Conservation (phyloP, 1,139 yeast genomes). For the Candida buenavistaensis region DNA sequence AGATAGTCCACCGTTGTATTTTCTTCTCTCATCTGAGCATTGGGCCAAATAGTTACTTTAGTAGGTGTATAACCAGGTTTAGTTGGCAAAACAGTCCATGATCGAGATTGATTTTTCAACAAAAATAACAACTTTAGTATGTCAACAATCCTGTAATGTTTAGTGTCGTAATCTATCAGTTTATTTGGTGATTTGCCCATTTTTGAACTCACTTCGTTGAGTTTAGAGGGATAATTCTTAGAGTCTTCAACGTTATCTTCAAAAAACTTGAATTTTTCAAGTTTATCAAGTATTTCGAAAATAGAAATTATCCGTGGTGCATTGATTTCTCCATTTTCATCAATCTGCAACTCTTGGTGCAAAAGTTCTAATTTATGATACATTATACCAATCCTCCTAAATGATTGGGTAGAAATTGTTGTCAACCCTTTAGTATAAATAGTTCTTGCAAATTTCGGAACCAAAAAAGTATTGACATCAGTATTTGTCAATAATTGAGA, state of each 20-base stretch:
- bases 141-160: slow-evolving; percentile 23
- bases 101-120: slow-evolving; percentile 47
- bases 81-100: slow-evolving; percentile 41
- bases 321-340: slow-evolving; percentile 37
- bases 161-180: slow-evolving; percentile 12
- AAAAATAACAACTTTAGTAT: slow-evolving; percentile 48
- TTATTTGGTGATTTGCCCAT: slow-evolving; percentile 2
- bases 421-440: slow-evolving; percentile 30
- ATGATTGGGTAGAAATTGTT: slow-evolving; percentile 32
- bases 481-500: slow-evolving; percentile 38
- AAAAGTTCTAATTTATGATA: slow-evolving; percentile 49
- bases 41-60: slow-evolving; percentile 50
- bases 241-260: too few species aligned
- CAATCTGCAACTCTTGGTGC: slow-evolving; percentile 54
- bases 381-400: slow-evolving; percentile 30
- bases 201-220: neutral
- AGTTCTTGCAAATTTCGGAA: slow-evolving; percentile 36
- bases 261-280: neutral
- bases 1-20: slow-evolving; percentile 30
- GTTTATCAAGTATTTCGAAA: slow-evolving; percentile 41
- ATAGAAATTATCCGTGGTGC: slow-evolving; percentile 52
- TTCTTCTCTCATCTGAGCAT: slow-evolving; percentile 29
- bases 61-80: slow-evolving; percentile 39
- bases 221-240: neutral
- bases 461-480: slow-evolving; percentile 37